Conservation (phyloP, 164 flowering plant genomes). For the Dillenia suffruticosa region DNA sequence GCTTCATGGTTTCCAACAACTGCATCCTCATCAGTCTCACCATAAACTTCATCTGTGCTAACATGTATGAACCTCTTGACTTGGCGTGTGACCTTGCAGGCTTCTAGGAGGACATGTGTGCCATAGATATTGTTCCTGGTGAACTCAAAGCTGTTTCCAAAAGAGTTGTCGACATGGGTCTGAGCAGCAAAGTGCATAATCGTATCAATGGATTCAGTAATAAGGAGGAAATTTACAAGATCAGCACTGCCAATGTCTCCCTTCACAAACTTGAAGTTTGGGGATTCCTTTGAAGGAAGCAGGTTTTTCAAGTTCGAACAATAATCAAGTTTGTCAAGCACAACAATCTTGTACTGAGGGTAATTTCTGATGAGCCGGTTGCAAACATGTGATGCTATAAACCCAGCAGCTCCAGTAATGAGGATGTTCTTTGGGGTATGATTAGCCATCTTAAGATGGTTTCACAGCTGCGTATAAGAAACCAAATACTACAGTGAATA, state of each 20-base stretch:
- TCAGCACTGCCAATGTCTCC: conserved; percentile 79
- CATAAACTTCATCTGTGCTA: conserved; percentile 81
- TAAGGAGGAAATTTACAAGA: conserved; percentile 71
- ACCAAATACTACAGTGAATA: no score
- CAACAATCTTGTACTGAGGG: conserved; percentile 77
- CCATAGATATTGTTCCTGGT: conserved; percentile 81
- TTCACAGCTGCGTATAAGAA: neutral
- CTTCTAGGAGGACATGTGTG: conserved; percentile 76
- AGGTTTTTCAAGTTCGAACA: conserved; percentile 70
- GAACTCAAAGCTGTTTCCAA: conserved; percentile 81
- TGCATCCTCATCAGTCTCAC: conserved; percentile 80
- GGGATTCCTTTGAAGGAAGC: conserved; percentile 51
- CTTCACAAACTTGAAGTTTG: conserved; percentile 77
- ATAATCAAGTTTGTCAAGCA: conserved; percentile 78
- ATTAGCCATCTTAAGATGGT: conserved; percentile 8
- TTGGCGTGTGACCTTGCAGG: conserved; percentile 79
- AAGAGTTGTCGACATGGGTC: conserved; percentile 79
- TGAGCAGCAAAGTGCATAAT: conserved; percentile 88
- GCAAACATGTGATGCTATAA: conserved; percentile 76
- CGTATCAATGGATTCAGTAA: conserved; percentile 70
- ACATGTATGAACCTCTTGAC: conserved; percentile 75
- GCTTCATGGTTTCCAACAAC: conserved; percentile 80
- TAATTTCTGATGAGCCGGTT: conserved; percentile 56
- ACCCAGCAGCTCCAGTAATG: conserved; percentile 81
- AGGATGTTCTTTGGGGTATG: conserved; percentile 69